Evolutionary conservation across 2,329 filamentous ascomycete species (phyloP).

Genomic region (Ilyonectria robusta): DNA sequence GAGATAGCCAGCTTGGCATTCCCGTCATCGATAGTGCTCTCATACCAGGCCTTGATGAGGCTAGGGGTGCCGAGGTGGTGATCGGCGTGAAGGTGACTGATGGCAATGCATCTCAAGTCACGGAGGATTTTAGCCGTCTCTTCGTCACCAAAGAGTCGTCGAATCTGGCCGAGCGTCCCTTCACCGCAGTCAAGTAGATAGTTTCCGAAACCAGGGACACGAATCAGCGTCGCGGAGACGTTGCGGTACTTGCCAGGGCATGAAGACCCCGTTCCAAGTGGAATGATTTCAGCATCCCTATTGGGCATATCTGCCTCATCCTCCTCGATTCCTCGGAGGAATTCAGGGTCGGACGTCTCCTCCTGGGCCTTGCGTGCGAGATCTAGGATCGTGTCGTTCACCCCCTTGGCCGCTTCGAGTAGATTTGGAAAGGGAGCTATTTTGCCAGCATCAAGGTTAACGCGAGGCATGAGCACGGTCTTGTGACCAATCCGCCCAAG

Average conservation of each 20-base stretch:
- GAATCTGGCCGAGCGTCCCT: constrained; percentile 89
- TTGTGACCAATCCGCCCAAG: constrained; percentile 61
- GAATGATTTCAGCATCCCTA: constrained; percentile 84
- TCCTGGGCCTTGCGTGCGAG: constrained; percentile 66
- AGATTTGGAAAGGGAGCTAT: constrained; percentile 63
- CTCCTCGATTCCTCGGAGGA: constrained; percentile 64
- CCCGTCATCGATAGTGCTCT: constrained; percentile 59
- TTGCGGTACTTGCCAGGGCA: constrained; percentile 94
- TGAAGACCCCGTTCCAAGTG: constrained; percentile 92
- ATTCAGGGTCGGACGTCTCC: constrained; percentile 58
- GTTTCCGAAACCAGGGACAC: constrained; percentile 87
- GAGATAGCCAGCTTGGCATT: constrained; percentile 73
- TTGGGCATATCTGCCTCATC: constrained; percentile 77
- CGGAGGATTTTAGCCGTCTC: constrained; percentile 80
- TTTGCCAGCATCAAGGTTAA: constrained; percentile 61
- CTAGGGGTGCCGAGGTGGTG: constrained; percentile 91
- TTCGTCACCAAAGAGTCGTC: constrained; percentile 76
- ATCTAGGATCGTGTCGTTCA: constrained; percentile 60
- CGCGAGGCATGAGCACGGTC: constrained; percentile 63
- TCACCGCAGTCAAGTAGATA: constrained; percentile 95
- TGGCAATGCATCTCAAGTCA: constrained; percentile 87
- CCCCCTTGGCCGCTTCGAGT: constrained; percentile 59
- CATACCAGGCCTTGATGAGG: constrained; percentile 87
- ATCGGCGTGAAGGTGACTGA: constrained; percentile 96
- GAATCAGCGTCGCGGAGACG: constrained; percentile 88